phyloP scores from a whole-genome alignment of 306 rosid species.

The Vigna unguiculata region DNA sequence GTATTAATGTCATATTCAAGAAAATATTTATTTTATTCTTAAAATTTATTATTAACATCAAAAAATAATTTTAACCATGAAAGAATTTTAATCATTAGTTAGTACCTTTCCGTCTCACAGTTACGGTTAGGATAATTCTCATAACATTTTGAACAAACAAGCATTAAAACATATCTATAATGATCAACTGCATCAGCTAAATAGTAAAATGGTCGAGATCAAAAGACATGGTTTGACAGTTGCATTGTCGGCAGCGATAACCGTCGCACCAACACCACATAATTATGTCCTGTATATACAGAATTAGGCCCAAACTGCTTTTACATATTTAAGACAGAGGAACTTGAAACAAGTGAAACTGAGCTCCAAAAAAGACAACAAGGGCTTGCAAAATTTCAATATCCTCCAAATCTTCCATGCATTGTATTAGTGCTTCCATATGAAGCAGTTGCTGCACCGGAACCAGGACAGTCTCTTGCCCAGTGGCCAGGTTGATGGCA shows the following conservation, averaged over 20 bases:
- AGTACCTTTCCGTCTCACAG: background rate
- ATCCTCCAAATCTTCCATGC: slow-evolving; percentile 61
- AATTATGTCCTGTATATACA: slow-evolving; percentile 47
- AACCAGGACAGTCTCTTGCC: slow-evolving; percentile 84
- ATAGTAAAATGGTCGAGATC: background rate
- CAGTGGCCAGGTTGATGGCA: slow-evolving; percentile 86
- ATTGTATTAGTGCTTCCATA: slow-evolving; percentile 60
- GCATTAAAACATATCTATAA: background rate
- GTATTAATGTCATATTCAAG: too few relatives aligned
- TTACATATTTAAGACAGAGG: slow-evolving; percentile 9
- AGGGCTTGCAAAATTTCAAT: slow-evolving; percentile 39
- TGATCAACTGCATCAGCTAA: background rate
- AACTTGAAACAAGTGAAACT: slow-evolving; percentile 13
- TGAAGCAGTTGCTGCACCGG: slow-evolving; percentile 49
- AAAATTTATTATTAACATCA: too few relatives aligned
- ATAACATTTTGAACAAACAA: background rate
- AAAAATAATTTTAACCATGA: too few relatives aligned
- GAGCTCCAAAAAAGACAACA: background rate
- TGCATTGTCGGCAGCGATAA: slow-evolving; percentile 10
- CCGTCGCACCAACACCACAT: slow-evolving; percentile 38
- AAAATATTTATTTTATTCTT: too few relatives aligned
- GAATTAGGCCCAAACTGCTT: background rate
- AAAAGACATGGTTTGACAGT: background rate
- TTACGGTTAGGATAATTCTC: background rate
- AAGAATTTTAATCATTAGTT: background rate